A percentile compares a stretch with the other conserved stretches of the same genome.
Conservation (phyloP, 495 filamentous ascomycete genomes). For the Hyaloscypha hepaticicola region DNA sequence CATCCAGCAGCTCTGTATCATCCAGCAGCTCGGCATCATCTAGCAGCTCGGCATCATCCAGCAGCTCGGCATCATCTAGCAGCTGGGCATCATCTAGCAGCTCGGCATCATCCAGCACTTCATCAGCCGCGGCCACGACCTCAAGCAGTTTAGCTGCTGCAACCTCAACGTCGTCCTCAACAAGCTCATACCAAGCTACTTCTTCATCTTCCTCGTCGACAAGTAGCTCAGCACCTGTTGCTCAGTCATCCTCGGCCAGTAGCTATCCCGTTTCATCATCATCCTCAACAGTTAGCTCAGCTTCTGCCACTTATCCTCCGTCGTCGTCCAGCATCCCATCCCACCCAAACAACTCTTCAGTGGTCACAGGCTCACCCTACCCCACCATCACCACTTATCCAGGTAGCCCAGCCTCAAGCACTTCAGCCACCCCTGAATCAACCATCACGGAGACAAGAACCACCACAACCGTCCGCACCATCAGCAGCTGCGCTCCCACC, state of each 20-base stretch:
- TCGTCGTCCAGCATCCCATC: not conserved
- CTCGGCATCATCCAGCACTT: not conserved
- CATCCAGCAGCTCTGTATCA: slow-evolving; percentile 7
- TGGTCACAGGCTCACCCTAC: not conserved
- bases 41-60: not conserved
- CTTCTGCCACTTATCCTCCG: too few species aligned
- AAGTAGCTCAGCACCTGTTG: not conserved
- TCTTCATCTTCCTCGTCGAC: not conserved
- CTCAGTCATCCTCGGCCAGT: not conserved
- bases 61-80: not conserved
- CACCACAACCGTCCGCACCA: slow-evolving; percentile 14
- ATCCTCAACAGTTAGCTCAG: slow-evolving; percentile 4
- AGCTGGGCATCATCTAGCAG: not conserved
- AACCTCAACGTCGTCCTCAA: too few species aligned
- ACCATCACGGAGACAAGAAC: slow-evolving; percentile 14
- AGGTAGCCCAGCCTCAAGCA: slow-evolving; percentile 47
- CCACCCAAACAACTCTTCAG: not conserved
- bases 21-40: not conserved
- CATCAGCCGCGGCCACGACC: not conserved
- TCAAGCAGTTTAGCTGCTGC: too few species aligned
- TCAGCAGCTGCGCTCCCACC: slow-evolving; percentile 15
- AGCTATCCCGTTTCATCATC: not conserved
- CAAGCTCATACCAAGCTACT: too few species aligned
- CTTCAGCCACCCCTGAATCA: slow-evolving; percentile 46
- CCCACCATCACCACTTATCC: slow-evolving; percentile 50